A percentile compares a stretch with the other conserved stretches of the same genome.
Conservation (phyloP, 2,329 filamentous ascomycete species). For the Colletotrichum horii region DNA sequence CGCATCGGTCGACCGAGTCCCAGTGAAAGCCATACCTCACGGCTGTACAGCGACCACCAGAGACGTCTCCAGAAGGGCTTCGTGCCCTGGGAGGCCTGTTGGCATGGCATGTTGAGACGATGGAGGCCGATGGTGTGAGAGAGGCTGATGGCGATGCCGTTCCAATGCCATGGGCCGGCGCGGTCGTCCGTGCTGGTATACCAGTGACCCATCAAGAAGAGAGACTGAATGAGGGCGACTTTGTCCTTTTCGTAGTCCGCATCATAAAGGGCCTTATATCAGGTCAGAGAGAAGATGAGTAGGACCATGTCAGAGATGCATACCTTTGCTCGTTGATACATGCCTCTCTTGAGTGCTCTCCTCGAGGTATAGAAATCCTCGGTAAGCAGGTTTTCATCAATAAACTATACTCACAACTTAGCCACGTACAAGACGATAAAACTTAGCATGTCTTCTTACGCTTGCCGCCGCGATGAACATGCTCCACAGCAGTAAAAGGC, state of each 20-base stretch:
- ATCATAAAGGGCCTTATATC: not conserved
- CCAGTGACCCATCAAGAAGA: constrained; percentile 46
- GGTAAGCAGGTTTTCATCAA: not conserved
- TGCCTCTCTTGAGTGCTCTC: constrained; percentile 39
- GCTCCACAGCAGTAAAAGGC: constrained; percentile 30
- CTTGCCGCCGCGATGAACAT: constrained; percentile 34
- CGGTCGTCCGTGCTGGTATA: constrained; percentile 45
- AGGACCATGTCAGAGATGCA: not conserved
- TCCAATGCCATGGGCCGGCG: constrained; percentile 50
- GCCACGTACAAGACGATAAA: not conserved
- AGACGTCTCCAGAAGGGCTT: constrained; percentile 13
- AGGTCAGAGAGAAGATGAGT: not conserved
- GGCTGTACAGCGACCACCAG: constrained; percentile 12
- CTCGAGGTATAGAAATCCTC: constrained; percentile 26
- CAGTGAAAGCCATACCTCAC: constrained; percentile 12
- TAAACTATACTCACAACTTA: not conserved
- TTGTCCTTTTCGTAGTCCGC: constrained; percentile 42
- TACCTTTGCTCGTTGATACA: constrained; percentile 41
- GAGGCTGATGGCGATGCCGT: constrained; percentile 46
- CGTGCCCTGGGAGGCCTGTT: not conserved
- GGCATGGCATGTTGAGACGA: constrained; percentile 23
- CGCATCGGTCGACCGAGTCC: constrained; percentile 16
- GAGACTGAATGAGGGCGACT: constrained; percentile 43
- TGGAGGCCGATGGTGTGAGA: constrained; percentile 48
- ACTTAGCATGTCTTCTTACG: constrained; percentile 30